Evolutionary conservation across 495 filamentous ascomycete species (phyloP).

Genomic region (Cenococcum geophilum): DNA sequence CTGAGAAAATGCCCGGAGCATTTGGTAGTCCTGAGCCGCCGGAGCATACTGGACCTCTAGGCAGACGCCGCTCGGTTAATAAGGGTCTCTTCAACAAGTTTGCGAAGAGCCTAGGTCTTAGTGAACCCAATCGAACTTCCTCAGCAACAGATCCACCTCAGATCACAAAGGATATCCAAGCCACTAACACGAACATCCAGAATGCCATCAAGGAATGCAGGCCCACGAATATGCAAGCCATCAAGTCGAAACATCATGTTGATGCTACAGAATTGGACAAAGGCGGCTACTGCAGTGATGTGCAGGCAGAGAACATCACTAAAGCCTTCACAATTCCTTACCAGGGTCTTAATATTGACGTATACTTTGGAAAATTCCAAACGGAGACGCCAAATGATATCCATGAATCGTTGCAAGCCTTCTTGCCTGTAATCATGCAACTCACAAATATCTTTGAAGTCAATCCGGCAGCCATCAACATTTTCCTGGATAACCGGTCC

Average conservation of each 20-base stretch:
- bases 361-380: constrained; percentile 44
- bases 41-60: constrained; percentile 1
- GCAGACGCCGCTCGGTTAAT: constrained; percentile 25
- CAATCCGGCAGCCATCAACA: constrained; percentile 55
- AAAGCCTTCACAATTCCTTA: constrained; percentile 60
- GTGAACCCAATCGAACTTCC: constrained; percentile 14
- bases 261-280: constrained; percentile 60
- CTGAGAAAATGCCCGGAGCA: constrained; percentile 28
- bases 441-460: constrained; percentile 66
- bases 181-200: constrained; percentile 51
- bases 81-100: constrained; percentile 29
- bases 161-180: constrained; percentile 41
- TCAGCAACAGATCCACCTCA: constrained; percentile 44
- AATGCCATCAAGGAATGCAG: constrained; percentile 79
- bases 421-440: constrained; percentile 64
- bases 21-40: constrained; percentile 24
- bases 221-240: constrained; percentile 51
- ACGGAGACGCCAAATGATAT: constrained; percentile 12
- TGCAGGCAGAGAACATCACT: constrained; percentile 69
- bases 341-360: constrained; percentile 51
- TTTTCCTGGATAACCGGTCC: constrained; percentile 77
- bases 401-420: constrained; percentile 53
- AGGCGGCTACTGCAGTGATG: constrained; percentile 81
- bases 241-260: constrained; percentile 24
- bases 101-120: constrained; percentile 24